Conservation (phyloP, 345 rosid species). For the Clausena lansium region DNA sequence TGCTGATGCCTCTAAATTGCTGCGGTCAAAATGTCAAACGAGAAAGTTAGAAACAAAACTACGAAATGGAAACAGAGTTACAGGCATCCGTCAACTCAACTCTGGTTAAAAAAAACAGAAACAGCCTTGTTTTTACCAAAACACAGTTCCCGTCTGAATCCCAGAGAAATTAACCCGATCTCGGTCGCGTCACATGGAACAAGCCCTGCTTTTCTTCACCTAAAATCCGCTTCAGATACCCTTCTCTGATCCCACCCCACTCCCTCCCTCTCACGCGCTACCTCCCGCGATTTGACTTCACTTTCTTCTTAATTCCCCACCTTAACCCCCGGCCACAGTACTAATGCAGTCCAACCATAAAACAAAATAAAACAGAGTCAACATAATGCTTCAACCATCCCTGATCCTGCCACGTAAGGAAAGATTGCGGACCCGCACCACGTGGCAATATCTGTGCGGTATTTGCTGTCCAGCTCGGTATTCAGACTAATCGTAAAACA, state of each 20-base stretch:
- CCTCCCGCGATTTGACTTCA: not conserved
- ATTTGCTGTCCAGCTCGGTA: not conserved
- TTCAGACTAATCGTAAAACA: not conserved
- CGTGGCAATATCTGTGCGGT: conserved; percentile 20
- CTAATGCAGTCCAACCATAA: conserved; percentile 3
- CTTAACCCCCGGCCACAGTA: not conserved
- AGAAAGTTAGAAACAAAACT: not conserved
- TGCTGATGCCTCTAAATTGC: not conserved
- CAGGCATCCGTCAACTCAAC: not conserved
- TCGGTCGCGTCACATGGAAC: not conserved
- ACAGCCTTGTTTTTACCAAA: conserved; percentile 6
- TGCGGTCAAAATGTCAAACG: not conserved
- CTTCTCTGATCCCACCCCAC: not conserved
- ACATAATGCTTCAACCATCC: not conserved
- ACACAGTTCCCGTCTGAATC: not conserved
- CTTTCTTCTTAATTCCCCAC: not conserved
- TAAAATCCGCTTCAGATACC: conserved; percentile 13
- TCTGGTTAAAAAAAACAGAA: not conserved
- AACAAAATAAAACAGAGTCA: not conserved
- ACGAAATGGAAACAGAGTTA: not conserved
- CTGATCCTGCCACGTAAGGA: conserved; percentile 21
- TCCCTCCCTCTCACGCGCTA: conserved; percentile 20
- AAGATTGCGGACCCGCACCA: not conserved
- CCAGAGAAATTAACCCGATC: not conserved
- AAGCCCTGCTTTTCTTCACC: conserved; percentile 14